Percentiles rank a stretch among this genome's conserved stretches.
Evolutionary conservation across 129 eudicot species (phyloP).

Genomic region (Smallanthus sonchifolius): DNA sequence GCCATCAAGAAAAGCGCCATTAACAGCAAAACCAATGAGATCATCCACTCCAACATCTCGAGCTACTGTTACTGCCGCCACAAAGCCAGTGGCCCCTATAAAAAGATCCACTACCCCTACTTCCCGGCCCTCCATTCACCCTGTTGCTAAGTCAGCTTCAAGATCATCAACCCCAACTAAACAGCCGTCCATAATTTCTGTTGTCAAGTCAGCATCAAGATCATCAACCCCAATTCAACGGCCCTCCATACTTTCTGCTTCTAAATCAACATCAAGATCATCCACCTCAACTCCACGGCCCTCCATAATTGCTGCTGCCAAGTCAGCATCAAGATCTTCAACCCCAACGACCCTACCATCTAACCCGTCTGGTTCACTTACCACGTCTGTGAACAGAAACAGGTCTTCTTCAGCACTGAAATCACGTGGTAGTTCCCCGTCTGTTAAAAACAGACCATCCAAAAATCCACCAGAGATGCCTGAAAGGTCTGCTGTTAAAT

Average conservation of each 20-base stretch:
- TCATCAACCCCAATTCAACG: conserved; percentile 50
- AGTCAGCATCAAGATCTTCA: conserved; percentile 49
- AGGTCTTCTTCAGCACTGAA: conserved; percentile 45
- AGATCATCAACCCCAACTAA: conserved; percentile 55
- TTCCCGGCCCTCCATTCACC: conserved; percentile 31
- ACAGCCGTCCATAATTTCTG: conserved; percentile 26
- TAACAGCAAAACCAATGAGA: conserved; percentile 44
- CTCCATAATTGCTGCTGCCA: conserved; percentile 30
- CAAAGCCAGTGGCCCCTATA: conserved; percentile 38
- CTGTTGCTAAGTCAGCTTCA: conserved; percentile 35
- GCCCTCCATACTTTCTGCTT: conserved; percentile 27
- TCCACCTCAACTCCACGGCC: conserved; percentile 47
- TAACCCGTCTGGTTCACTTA: conserved; percentile 25
- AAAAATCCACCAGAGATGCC: conserved; percentile 42
- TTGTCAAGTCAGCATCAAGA: conserved; percentile 46
- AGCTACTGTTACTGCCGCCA: conserved; percentile 34
- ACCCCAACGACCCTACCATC: conserved; percentile 45
- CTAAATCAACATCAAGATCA: conserved; percentile 51
- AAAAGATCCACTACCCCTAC: conserved; percentile 25
- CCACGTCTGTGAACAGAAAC: conserved; percentile 28
- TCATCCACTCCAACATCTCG: conserved; percentile 64
- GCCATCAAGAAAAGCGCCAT: conserved; percentile 36
- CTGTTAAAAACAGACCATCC: conserved; percentile 48
- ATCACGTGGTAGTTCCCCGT: conserved; percentile 52
- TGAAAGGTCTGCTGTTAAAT: conserved; percentile 42